Evolutionary conservation across 2,329 filamentous ascomycete species (phyloP).

Genomic region (Nigrospora oryzae): DNA sequence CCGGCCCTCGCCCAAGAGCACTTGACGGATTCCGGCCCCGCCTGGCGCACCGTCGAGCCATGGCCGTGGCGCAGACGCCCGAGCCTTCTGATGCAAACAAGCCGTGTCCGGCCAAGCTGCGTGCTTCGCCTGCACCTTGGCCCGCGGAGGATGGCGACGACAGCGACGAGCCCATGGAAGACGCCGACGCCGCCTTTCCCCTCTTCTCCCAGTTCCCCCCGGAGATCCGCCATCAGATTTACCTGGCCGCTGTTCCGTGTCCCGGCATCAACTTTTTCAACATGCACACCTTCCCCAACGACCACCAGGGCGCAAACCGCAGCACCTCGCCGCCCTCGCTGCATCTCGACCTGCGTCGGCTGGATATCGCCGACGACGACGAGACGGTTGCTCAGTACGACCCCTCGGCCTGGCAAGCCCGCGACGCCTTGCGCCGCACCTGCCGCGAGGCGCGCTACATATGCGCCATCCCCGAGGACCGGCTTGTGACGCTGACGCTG

Average conservation of each 20-base stretch:
- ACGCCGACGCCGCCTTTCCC: conserved; percentile 5
- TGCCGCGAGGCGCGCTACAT: conserved; percentile 18
- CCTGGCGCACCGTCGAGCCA: too few species aligned
- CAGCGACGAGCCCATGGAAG: too few species aligned
- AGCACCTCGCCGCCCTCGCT: conserved; percentile 18
- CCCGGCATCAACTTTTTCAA: conserved; percentile 25
- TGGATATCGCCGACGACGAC: conserved; percentile 16
- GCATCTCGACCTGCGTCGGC: conserved; percentile 20
- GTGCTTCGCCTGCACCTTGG: too few species aligned
- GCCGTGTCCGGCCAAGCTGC: too few species aligned
- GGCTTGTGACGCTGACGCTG: conserved; percentile 11
- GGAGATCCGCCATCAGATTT: conserved; percentile 20
- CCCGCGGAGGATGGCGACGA: too few species aligned
- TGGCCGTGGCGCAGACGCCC: too few species aligned
- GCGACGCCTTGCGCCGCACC: conserved; percentile 10
- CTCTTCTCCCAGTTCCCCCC: conserved; percentile 16
- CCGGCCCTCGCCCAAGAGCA: too few species aligned
- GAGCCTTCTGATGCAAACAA: too few species aligned
- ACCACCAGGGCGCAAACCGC: conserved; percentile 16
- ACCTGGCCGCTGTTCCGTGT: conserved; percentile 12
- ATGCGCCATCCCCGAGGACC: conserved; percentile 11
- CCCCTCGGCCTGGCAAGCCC: conserved; percentile 19
- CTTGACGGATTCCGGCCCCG: too few species aligned
- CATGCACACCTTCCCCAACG: conserved; percentile 21
- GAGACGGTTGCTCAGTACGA: conserved; percentile 16